These are phyloP conservation scores for Venturia effusa DNA, from an alignment of 2,329 filamentous ascomycete species.

Conservation along the genomic window DNA sequence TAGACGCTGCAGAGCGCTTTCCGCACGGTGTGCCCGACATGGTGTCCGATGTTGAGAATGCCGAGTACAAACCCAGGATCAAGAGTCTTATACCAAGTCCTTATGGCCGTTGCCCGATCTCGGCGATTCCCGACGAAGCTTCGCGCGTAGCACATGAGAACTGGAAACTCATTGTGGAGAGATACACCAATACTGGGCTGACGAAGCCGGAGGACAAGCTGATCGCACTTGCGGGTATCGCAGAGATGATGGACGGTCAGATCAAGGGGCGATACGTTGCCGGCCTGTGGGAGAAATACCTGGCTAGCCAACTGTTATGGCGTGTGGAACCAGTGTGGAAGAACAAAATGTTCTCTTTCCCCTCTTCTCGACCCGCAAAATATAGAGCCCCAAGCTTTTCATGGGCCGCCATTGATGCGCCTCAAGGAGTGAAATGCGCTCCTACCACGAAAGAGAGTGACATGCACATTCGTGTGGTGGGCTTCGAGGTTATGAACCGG, in stretches of 20 bases:
- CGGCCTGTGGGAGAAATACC: constrained; percentile 14
- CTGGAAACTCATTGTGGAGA: constrained; percentile 17
- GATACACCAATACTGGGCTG: constrained; percentile 14
- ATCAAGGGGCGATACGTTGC: constrained; percentile 16
- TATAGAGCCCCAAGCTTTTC: constrained; percentile 9
- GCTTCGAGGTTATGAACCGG: too few relatives aligned
- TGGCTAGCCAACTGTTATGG: constrained; percentile 18
- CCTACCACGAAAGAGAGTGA: too few relatives aligned
- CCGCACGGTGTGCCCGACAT: constrained; percentile 11
- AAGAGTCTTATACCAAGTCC: constrained; percentile 11
- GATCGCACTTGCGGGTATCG: constrained; percentile 16
- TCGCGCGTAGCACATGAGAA: constrained; percentile 13
- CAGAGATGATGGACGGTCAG: neutral
- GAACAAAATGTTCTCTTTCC: constrained; percentile 10
- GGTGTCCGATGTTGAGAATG: constrained; percentile 1
- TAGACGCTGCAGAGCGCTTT: constrained; percentile 11
- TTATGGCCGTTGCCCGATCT: too few relatives aligned
- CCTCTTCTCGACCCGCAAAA: neutral
- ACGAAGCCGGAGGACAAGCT: constrained; percentile 15
- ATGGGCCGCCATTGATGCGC: constrained; percentile 8
- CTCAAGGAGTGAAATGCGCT: constrained; percentile 14
- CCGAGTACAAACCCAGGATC: constrained; percentile 7
- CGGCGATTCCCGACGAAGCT: constrained; percentile 4
- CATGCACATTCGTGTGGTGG: too few relatives aligned
- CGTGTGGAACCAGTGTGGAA: constrained; percentile 12